These are phyloP conservation scores for Carex scoparia DNA, from an alignment of 176 grass and related monocot genomes.

Conservation along the genomic window DNA sequence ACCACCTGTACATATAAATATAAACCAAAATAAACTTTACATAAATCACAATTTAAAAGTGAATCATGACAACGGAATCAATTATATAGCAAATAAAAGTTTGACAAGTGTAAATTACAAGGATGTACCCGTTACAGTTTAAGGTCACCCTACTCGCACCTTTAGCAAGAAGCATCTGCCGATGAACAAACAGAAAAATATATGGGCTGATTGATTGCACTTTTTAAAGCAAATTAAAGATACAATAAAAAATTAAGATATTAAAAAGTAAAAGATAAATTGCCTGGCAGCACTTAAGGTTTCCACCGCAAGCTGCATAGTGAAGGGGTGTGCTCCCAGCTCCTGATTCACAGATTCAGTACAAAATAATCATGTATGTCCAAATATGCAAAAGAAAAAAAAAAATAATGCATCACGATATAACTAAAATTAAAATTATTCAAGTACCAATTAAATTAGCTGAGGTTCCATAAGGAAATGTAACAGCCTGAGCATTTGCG, in stretches of 20 bases:
- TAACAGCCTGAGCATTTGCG: conserved; percentile 62
- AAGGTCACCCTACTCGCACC: conserved; percentile 84
- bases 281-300: conserved; percentile 83
- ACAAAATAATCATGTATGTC: conserved; percentile 1
- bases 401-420: background rate
- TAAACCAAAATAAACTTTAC: background rate
- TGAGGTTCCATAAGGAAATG: conserved; percentile 71
- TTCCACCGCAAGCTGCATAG: conserved; percentile 84
- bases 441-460: conserved; percentile 76
- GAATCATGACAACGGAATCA: background rate
- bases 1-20: conserved; percentile 53
- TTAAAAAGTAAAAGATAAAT: conserved; percentile 13
- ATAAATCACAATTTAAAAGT: background rate
- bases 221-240: background rate
- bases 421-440: conserved; percentile 25
- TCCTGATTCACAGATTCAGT: conserved; percentile 55
- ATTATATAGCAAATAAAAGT: background rate
- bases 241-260: background rate
- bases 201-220: background rate
- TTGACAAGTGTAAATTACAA: background rate
- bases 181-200: background rate
- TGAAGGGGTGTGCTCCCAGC: conserved; percentile 90
- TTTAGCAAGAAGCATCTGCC: conserved; percentile 79
- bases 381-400: background rate
- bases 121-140: conserved; percentile 85